Evolutionary conservation across 352 stramenopile species (phyloP), one percentile per base, ranked within the genome.

Genomic region (Pilasporangium apinafurcum): DNA sequence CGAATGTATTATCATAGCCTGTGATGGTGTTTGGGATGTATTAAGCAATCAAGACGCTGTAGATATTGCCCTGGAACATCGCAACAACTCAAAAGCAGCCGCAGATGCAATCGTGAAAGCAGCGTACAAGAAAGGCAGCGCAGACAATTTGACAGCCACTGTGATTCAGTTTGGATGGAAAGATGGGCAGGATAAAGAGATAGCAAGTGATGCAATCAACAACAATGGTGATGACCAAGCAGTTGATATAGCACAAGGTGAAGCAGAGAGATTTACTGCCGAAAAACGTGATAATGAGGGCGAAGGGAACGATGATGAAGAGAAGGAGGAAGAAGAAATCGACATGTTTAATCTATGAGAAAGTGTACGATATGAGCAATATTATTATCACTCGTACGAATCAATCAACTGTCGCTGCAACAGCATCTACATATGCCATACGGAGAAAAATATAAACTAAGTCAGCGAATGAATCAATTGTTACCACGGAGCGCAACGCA

Each of bases 21-120:
- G 58, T n/a, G 73, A 86, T 48, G 68, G 76, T 18, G 44, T 86
- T 16, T 86, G 66, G 73, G 63, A 84, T 51, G 68, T 78, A 0
- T 35, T 88, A 48, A 82, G 54, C 31, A 75, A 75, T 17, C 62
- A 88, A 44, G 65, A 86, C 12, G 76, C 51, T 0, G 63, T 83
- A 20, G 53, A 64, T 32, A 73, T 85, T 13, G 74, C 50, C 1
- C 46, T 78, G 22, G 25, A 41, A 27, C 56, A 75, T 26, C 68
- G 71, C 22, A 26, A 56, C 8, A 56, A 76, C 24, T 37, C 67
- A 8, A 71, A 79, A 51, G 39, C 47, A 9, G 76, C 71, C 2
- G 65, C 69, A 1, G 45, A 61, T 16, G 71, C 71, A 8, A 60
- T 88, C 30, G 59, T 85, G n/a, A 68, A 72, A 44, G 62, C 62